These are phyloP conservation scores for Exophiala mesophila DNA, from an alignment of 2,329 filamentous ascomycete genomes.

Conservation along the genomic window DNA sequence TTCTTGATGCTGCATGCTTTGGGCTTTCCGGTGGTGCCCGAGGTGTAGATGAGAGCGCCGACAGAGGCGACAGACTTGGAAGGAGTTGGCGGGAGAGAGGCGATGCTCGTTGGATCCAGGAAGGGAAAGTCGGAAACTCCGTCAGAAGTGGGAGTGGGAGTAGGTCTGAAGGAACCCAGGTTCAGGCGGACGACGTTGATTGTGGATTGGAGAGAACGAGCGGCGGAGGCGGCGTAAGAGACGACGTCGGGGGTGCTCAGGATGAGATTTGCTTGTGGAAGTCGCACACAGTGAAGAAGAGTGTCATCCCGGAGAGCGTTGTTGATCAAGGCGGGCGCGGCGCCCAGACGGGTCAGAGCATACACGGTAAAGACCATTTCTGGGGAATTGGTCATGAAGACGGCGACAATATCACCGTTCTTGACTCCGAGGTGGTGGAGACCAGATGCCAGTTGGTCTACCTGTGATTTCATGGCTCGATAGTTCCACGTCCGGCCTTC, in stretches of 20 bases:
- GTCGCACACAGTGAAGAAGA: conserved; percentile 41
- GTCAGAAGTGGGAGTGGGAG: conserved; percentile 30
- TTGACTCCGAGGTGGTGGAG: conserved; percentile 36
- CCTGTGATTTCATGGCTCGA: conserved; percentile 33
- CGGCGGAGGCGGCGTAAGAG: conserved; percentile 24
- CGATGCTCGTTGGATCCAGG: conserved; percentile 8
- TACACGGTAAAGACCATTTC: conserved; percentile 45
- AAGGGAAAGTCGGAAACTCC: conserved; percentile 17
- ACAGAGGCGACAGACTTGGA: conserved; percentile 32
- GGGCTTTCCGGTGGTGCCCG: conserved; percentile 37
- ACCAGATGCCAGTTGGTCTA: conserved; percentile 41
- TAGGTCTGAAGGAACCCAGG: conserved; percentile 15
- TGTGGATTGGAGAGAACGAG: conserved; percentile 23
- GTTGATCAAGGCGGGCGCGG: conserved; percentile 44
- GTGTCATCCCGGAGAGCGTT: conserved; percentile 45
- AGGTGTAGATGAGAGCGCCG: conserved; percentile 43
- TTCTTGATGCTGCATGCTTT: conserved; percentile 28
- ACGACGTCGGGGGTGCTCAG: conserved; percentile 44
- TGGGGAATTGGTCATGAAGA: conserved; percentile 47
- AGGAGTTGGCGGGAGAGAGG: conserved; percentile 14
- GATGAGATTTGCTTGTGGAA: conserved; percentile 38
- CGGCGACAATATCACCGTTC: conserved; percentile 40
- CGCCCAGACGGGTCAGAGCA: conserved; percentile 45
- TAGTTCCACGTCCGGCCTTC: conserved; percentile 47
- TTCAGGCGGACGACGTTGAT: conserved; percentile 20